phyloP scores from a whole-genome alignment of 192 early-diverging fungal genomes.

The Funneliformis geosporum region DNA sequence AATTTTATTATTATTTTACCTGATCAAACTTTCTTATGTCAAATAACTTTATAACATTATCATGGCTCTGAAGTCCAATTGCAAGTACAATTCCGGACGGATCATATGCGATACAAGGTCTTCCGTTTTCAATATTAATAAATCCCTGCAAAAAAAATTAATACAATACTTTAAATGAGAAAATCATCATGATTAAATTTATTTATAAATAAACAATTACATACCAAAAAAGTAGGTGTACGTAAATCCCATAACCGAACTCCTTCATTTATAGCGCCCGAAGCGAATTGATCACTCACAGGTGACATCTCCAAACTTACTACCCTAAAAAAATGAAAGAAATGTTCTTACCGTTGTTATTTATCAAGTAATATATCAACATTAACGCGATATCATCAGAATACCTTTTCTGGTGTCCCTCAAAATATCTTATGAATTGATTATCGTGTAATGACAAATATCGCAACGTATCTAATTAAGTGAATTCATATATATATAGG shows the following conservation, averaged over 20 bases:
- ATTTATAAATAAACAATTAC: too few relatives aligned
- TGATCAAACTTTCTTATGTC: slow-evolving; percentile 65
- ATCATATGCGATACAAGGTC: slow-evolving; percentile 72
- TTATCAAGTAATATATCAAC: background rate
- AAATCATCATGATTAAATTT: too few relatives aligned
- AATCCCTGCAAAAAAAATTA: slow-evolving; percentile 37
- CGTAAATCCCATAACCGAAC: slow-evolving; percentile 88
- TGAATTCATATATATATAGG: background rate
- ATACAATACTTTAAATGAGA: too few relatives aligned
- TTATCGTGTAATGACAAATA: slow-evolving; percentile 96
- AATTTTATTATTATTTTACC: slow-evolving; percentile 14
- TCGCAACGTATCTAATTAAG: slow-evolving; percentile 75
- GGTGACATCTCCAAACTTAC: slow-evolving; percentile 81
- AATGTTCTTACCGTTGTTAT: background rate
- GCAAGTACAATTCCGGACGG: slow-evolving; percentile 80
- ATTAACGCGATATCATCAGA: background rate
- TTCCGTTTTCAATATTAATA: slow-evolving; percentile 37
- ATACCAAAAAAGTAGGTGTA: slow-evolving; percentile 58
- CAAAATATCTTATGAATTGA: slow-evolving; percentile 91
- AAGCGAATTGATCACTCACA: slow-evolving; percentile 76
- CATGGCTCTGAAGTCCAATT: slow-evolving; percentile 45
- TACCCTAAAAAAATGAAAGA: slow-evolving; percentile 52
- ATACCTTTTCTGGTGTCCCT: slow-evolving; percentile 76
- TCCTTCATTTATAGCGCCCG: slow-evolving; percentile 75
- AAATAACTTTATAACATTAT: slow-evolving; percentile 63